Conservation (phyloP, 768 basidiomycete species). For the Candolleomyces eurysporus region DNA sequence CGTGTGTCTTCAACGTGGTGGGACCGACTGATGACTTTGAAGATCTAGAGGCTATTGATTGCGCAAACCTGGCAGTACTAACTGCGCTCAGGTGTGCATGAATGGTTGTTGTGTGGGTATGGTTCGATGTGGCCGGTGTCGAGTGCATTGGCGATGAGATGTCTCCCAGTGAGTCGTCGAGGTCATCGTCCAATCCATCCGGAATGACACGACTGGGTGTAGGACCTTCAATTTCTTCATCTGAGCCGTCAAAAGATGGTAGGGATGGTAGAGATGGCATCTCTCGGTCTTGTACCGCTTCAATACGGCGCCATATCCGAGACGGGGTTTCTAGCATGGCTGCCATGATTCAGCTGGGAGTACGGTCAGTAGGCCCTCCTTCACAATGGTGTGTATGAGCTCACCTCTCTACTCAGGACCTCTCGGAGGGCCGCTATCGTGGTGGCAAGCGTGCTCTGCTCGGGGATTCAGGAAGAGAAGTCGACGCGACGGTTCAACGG, state of each 20-base stretch:
- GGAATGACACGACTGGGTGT: slow-evolving; percentile 22
- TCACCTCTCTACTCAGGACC: not conserved
- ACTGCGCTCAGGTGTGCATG: slow-evolving; percentile 43
- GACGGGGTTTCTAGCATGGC: slow-evolving; percentile 77
- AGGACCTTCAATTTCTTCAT: slow-evolving; percentile 33
- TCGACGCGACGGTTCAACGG: slow-evolving; percentile 8
- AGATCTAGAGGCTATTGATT: slow-evolving; percentile 50
- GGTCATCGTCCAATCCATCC: slow-evolving; percentile 33
- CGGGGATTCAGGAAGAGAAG: not conserved
- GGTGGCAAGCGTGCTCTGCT: not conserved
- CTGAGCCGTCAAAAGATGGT: slow-evolving; percentile 72
- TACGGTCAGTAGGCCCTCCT: not conserved
- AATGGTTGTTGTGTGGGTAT: slow-evolving; percentile 44
- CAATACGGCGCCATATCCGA: slow-evolving; percentile 79
- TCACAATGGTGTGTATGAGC: not conserved
- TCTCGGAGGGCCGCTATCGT: not conserved
- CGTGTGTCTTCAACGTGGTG: slow-evolving; percentile 31
- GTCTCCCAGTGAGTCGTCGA: slow-evolving; percentile 39
- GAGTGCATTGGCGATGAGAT: slow-evolving; percentile 60
- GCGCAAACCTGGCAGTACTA: slow-evolving; percentile 49
- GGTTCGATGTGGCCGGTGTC: slow-evolving; percentile 55
- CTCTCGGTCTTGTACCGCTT: slow-evolving; percentile 69
- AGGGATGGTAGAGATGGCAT: slow-evolving; percentile 83
- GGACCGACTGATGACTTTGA: slow-evolving; percentile 44
- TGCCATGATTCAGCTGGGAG: slow-evolving; percentile 32